phyloP scores from a whole-genome alignment of 148 eudicot species.

The Silene latifolia region DNA sequence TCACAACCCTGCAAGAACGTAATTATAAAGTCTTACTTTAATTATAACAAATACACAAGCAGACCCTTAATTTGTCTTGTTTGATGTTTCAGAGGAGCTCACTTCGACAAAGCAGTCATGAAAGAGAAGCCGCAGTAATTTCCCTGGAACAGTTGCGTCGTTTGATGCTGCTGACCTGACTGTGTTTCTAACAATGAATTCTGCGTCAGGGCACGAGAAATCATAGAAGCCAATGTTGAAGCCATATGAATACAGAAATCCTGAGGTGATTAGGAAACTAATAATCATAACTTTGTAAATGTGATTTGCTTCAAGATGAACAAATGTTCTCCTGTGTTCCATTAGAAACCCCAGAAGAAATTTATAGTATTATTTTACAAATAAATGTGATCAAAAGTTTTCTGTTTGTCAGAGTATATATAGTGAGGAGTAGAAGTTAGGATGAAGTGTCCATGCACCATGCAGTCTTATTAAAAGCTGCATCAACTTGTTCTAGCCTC shows the following conservation, averaged over 20 bases:
- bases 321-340: conserved; percentile 12
- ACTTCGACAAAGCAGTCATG: conserved; percentile 82
- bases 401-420: no score
- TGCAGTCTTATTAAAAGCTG: no score
- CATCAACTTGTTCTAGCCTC: no score
- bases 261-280: conserved; percentile 4
- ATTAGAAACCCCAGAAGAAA: conserved; percentile 9
- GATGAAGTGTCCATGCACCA: neutral
- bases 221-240: conserved; percentile 49
- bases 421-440: neutral
- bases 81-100: conserved; percentile 5
- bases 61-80: no score
- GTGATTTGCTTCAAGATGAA: neutral
- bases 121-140: conserved; percentile 57
- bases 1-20: conserved; percentile 57
- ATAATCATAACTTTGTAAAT: conserved; percentile 10
- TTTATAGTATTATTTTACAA: neutral
- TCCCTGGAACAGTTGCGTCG: conserved; percentile 55
- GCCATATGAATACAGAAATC: conserved; percentile 19
- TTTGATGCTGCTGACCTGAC: conserved; percentile 55
- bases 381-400: no score
- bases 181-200: conserved; percentile 48
- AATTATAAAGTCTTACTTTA: neutral
- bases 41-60: neutral
- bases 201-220: conserved; percentile 51